These are phyloP conservation scores for Apiospora saccharicola DNA, from an alignment of 2,329 filamentous ascomycete species.

Conservation along the genomic window DNA sequence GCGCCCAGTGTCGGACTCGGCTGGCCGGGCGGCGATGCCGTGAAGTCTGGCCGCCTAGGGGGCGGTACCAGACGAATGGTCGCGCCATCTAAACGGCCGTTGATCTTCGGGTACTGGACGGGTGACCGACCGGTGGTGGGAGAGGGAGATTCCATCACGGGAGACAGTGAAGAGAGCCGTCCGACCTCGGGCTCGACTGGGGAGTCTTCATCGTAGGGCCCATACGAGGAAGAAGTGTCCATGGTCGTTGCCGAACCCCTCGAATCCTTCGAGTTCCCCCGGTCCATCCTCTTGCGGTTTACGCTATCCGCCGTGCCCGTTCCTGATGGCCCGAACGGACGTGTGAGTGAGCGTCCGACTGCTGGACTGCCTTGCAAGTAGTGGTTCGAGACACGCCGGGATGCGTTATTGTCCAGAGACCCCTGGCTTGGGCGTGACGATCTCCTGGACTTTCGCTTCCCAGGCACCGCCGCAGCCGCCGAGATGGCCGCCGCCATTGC, in stretches of 20 bases:
- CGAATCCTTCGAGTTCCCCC: conserved; percentile 41
- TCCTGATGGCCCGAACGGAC: neutral
- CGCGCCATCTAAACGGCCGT: conserved; percentile 38
- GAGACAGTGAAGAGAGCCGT: conserved; percentile 50
- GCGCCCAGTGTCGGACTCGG: conserved; percentile 53
- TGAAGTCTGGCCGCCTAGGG: conserved; percentile 42
- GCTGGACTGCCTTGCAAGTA: conserved; percentile 45
- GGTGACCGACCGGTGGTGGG: conserved; percentile 43
- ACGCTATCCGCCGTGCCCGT: conserved; percentile 24
- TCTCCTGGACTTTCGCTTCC: conserved; percentile 37
- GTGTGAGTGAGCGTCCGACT: neutral
- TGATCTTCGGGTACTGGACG: conserved; percentile 41
- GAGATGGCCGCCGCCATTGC: conserved; percentile 36
- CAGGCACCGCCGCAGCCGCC: conserved; percentile 34
- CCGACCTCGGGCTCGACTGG: conserved; percentile 41
- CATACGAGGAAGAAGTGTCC: conserved; percentile 36
- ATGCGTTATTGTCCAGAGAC: conserved; percentile 31
- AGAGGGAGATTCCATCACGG: conserved; percentile 56
- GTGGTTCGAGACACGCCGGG: conserved; percentile 44
- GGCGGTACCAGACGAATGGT: conserved; percentile 43
- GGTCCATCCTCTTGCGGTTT: conserved; percentile 32
- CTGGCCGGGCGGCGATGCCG: conserved; percentile 46
- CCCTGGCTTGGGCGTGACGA: conserved; percentile 40
- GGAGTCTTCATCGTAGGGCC: conserved; percentile 42
- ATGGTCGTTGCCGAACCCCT: conserved; percentile 50